Evolutionary conservation across 2,329 filamentous ascomycete genomes (phyloP).

Genomic region (Penicillium sp.): DNA sequence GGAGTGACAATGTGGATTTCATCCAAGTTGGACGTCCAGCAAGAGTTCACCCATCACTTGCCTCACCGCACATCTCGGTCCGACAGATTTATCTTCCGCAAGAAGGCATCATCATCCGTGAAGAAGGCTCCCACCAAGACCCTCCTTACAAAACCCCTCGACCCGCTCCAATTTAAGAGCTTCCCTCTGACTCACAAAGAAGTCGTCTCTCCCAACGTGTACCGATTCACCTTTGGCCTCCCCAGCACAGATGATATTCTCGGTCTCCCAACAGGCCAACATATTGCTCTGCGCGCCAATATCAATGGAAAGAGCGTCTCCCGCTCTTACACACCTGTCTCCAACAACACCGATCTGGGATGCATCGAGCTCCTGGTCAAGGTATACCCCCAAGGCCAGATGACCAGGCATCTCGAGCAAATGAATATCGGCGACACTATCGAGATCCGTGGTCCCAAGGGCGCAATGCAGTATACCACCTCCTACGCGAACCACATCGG

Average conservation of each 20-base stretch:
- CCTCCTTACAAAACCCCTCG: slow-evolving; percentile 29
- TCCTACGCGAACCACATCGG: slow-evolving; percentile 18
- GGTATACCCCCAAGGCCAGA: slow-evolving; percentile 26
- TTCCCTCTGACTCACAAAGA: slow-evolving; percentile 29
- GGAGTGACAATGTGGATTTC: slow-evolving; percentile 18
- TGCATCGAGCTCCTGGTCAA: slow-evolving; percentile 30
- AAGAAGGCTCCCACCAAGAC: not conserved
- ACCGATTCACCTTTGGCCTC: slow-evolving; percentile 49
- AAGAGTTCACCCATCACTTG: slow-evolving; percentile 28
- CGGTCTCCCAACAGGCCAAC: slow-evolving; percentile 55
- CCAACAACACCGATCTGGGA: slow-evolving; percentile 27
- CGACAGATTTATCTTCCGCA: not conserved
- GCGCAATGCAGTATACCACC: slow-evolving; percentile 27
- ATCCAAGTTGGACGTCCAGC: slow-evolving; percentile 23
- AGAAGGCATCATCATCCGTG: not conserved
- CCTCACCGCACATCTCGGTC: slow-evolving; percentile 28
- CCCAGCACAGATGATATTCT: slow-evolving; percentile 45
- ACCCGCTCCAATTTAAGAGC: slow-evolving; percentile 39
- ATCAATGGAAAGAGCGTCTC: slow-evolving; percentile 46
- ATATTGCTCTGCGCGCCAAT: slow-evolving; percentile 50
- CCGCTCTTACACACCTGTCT: slow-evolving; percentile 51
- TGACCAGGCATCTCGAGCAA: slow-evolving; percentile 26
- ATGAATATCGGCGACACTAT: slow-evolving; percentile 29
- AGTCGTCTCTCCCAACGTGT: slow-evolving; percentile 24
- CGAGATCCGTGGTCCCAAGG: slow-evolving; percentile 32